Evolutionary conservation across 257 asterid genomes (phyloP).

Genomic region (Hygrophila difformis): DNA sequence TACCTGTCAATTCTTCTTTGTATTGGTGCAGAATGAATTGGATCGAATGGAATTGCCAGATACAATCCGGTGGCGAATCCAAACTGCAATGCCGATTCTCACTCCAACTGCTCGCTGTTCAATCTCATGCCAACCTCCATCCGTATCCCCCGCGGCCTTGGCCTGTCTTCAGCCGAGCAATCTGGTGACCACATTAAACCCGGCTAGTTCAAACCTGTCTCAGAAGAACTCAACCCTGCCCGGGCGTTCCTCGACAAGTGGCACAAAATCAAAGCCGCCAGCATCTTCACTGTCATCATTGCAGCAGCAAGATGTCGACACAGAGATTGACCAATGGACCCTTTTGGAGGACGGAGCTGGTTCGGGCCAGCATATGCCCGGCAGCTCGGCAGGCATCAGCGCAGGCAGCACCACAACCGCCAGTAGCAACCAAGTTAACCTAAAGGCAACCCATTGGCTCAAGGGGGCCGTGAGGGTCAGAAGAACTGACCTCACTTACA

Average conservation of each 20-base stretch:
- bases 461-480: constrained; percentile 81
- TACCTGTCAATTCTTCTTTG: constrained; percentile 1
- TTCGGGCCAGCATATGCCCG: constrained; percentile 47
- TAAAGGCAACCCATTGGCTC: constrained; percentile 68
- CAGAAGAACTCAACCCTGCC: constrained; percentile 44
- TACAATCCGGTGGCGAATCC: constrained; percentile 73
- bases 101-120: constrained; percentile 40
- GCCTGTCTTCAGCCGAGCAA: constrained; percentile 64
- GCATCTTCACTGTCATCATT: too few relatives aligned
- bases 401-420: too few relatives aligned
- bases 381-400: constrained; percentile 29
- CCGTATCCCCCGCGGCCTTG: constrained; percentile 55
- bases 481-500: constrained; percentile 75
- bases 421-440: constrained; percentile 53
- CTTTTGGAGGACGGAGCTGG: constrained; percentile 93
- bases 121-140: constrained; percentile 71
- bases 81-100: constrained; percentile 80
- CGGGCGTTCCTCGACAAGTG: constrained; percentile 38
- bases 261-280: constrained; percentile 41
- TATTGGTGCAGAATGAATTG: constrained; percentile 64
- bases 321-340: constrained; percentile 75
- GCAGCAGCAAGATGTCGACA: constrained; percentile 41
- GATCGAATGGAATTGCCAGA: constrained; percentile 85
- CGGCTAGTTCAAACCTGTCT: constrained; percentile 32
- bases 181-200: constrained; percentile 32